Conservation (phyloP, 2,329 filamentous ascomycete species). For the Blastomyces parvus region DNA sequence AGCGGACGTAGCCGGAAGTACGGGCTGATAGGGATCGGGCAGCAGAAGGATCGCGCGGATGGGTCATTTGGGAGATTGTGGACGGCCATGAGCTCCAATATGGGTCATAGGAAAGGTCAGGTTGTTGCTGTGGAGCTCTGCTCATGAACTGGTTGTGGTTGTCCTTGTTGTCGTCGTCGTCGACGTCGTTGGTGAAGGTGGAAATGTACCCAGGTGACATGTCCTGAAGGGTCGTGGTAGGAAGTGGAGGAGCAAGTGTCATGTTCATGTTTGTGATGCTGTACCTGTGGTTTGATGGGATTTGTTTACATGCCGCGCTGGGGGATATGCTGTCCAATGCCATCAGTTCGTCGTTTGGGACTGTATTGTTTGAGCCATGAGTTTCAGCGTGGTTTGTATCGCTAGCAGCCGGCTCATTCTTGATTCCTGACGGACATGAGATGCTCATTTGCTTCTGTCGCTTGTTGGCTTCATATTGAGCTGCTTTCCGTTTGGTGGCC, state of each 20-base stretch:
- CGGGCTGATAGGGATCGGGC: background rate
- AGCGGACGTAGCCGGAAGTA: conserved; percentile 12
- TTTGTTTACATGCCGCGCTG: background rate
- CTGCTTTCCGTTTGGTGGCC: conserved; percentile 9
- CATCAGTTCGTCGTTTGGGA: background rate
- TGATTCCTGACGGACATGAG: background rate
- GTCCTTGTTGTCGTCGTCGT: background rate
- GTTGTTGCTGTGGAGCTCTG: background rate
- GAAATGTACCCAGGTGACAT: background rate
- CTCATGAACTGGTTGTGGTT: background rate
- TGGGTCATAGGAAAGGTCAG: background rate
- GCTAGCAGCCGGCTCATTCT: background rate
- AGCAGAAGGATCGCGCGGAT: conserved; percentile 7
- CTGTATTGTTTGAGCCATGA: background rate
- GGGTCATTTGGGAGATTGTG: background rate
- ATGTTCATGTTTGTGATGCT: background rate
- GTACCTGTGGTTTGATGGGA: background rate
- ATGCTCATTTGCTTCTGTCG: background rate
- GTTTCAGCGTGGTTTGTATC: background rate
- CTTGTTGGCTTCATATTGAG: background rate
- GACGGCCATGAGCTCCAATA: background rate
- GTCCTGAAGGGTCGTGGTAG: background rate
- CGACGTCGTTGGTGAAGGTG: background rate
- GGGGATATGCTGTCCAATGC: background rate
- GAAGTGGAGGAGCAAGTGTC: background rate